Conservation (phyloP, 2,329 filamentous ascomycete species). For the Stemphylium lycopersici region DNA sequence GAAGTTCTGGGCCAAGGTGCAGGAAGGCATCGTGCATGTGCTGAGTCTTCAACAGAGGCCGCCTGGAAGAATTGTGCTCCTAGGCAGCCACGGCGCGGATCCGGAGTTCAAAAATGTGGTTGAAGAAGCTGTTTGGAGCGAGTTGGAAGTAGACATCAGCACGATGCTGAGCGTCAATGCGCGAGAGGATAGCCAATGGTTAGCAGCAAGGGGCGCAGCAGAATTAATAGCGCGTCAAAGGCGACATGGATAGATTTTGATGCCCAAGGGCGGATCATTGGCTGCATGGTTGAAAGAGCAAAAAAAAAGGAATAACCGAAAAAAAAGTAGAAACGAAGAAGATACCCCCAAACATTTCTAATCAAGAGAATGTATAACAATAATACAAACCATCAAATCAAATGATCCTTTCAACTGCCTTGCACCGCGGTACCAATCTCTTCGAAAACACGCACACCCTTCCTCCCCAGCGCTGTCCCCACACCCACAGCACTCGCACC, state of each 20-base stretch:
- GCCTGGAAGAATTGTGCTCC: conserved; percentile 30
- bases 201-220: conserved; percentile 34
- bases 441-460: conserved; percentile 67
- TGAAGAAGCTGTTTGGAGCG: conserved; percentile 27
- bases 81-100: conserved; percentile 30
- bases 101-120: conserved; percentile 30
- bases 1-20: conserved; percentile 31
- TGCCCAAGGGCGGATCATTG: too few species aligned
- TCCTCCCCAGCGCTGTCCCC: conserved; percentile 70
- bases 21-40: conserved; percentile 26
- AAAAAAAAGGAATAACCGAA: too few species aligned
- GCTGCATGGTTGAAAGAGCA: background rate
- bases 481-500: conserved; percentile 70
- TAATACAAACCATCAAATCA: background rate
- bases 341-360: conserved; percentile 2
- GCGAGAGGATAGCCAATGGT: conserved; percentile 10
- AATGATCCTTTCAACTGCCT: background rate
- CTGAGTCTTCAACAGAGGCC: conserved; percentile 12
- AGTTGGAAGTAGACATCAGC: conserved; percentile 26
- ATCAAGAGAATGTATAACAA: background rate
- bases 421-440: conserved; percentile 54
- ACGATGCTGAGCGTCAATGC: conserved; percentile 20
- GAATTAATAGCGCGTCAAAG: conserved; percentile 24
- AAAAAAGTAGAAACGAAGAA: background rate
- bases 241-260: background rate